A percentile compares a stretch with the other conserved stretches of the same genome.
Conservation (phyloP, 2,329 filamentous ascomycete species). For the Exophiala lecanii-corni region DNA sequence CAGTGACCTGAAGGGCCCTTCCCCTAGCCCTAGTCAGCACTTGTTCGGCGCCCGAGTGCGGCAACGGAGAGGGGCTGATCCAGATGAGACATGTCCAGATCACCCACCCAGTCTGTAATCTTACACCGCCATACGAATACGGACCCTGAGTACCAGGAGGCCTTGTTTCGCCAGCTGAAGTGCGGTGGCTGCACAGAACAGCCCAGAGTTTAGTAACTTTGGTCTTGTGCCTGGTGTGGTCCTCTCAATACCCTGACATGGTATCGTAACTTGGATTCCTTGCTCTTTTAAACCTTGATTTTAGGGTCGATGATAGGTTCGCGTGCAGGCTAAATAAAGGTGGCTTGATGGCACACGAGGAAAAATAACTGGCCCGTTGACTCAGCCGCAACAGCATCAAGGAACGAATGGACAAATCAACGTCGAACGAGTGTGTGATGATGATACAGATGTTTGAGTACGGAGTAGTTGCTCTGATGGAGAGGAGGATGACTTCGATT, state of each 20-base stretch:
- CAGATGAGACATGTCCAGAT: constrained; percentile 14
- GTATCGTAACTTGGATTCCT: neutral
- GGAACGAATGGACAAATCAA: neutral
- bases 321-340: neutral
- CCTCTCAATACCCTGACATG: neutral
- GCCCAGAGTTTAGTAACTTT: no score
- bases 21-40: constrained; percentile 12
- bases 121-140: constrained; percentile 14
- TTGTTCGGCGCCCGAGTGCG: constrained; percentile 26
- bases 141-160: neutral
- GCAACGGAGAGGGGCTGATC: constrained; percentile 15
- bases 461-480: no score
- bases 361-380: neutral
- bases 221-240: no score
- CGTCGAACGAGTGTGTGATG: no score
- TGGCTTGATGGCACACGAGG: neutral
- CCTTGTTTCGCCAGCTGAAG: neutral
- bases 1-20: constrained; percentile 9
- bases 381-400: neutral
- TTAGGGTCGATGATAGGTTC: neutral
- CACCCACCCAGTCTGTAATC: constrained; percentile 11
- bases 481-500: no score
- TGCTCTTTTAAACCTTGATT: neutral
- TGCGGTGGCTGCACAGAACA: neutral
- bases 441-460: no score